A percentile compares a stretch with the other conserved stretches of the same genome.
Evolutionary conservation across 352 stramenopile species (phyloP).

Genomic region (Bremia lactucae): DNA sequence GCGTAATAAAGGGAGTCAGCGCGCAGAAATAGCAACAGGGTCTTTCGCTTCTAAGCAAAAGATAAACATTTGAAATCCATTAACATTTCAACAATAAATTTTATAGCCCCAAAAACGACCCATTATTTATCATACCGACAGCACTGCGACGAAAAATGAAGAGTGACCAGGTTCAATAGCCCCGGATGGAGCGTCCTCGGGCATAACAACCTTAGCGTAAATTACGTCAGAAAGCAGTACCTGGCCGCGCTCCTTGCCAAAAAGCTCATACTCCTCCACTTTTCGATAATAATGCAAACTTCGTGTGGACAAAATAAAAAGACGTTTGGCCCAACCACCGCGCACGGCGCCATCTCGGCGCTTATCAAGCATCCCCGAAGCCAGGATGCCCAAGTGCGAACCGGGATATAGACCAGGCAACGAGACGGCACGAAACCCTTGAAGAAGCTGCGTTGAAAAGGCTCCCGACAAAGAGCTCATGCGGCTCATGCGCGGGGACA

Average conservation of each 20-base stretch:
- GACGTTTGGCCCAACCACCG: slow-evolving; percentile 64
- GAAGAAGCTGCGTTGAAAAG: slow-evolving; percentile 43
- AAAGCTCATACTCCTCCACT: slow-evolving; percentile 68
- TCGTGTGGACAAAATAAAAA: slow-evolving; percentile 75
- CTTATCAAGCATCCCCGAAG: slow-evolving; percentile 70
- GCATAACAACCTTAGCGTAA: slow-evolving; percentile 62
- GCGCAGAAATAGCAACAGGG: slow-evolving; percentile 67
- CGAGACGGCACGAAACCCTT: slow-evolving; percentile 61
- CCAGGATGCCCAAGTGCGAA: slow-evolving; percentile 64
- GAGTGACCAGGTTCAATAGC: slow-evolving; percentile 46
- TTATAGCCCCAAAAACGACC: no score
- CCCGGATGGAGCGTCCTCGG: slow-evolving; percentile 65
- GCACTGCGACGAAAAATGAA: slow-evolving; percentile 56
- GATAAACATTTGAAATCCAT: neutral
- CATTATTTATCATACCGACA: slow-evolving; percentile 38
- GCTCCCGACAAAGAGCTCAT: slow-evolving; percentile 44
- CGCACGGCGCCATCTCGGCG: slow-evolving; percentile 73
- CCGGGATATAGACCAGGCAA: slow-evolving; percentile 60
- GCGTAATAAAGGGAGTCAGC: slow-evolving; percentile 63
- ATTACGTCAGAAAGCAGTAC: slow-evolving; percentile 59
- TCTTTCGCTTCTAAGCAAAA: slow-evolving; percentile 52
- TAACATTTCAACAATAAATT: neutral
- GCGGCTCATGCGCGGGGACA: slow-evolving; percentile 38
- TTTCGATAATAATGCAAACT: slow-evolving; percentile 83
- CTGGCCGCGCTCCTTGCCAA: slow-evolving; percentile 76